These are phyloP conservation scores for Incumbomyces delicatus DNA, from an alignment of 2,329 filamentous ascomycete genomes.

Conservation along the genomic window DNA sequence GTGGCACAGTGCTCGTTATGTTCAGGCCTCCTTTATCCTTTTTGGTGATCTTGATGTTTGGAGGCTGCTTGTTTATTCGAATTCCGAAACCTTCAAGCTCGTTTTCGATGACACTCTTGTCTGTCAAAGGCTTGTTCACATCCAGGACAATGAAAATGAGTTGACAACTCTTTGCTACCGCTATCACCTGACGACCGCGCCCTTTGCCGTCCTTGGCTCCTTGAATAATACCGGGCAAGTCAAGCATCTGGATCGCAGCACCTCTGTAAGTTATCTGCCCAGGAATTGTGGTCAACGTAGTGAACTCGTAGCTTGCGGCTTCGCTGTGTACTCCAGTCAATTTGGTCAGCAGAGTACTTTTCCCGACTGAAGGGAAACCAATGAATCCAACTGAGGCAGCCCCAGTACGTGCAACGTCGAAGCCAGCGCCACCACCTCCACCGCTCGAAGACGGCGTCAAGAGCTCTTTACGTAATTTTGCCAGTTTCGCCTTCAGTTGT, in stretches of 20 bases:
- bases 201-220: conserved; percentile 97
- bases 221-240: conserved; percentile 96
- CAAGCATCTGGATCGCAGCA: conserved; percentile 94
- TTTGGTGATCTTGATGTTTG: conserved; percentile 99
- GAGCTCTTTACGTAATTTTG: conserved; percentile 93
- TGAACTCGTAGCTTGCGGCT: conserved; percentile 96
- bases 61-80: conserved; percentile 90
- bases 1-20: conserved; percentile 86
- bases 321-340: conserved; percentile 96
- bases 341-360: conserved; percentile 92
- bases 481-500: conserved; percentile 94
- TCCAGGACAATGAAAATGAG: conserved; percentile 97
- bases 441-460: conserved; percentile 71
- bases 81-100: conserved; percentile 97
- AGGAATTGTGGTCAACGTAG: conserved; percentile 91
- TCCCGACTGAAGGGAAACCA: conserved; percentile 94
- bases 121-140: conserved; percentile 94
- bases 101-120: conserved; percentile 89
- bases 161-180: conserved; percentile 96
- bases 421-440: conserved; percentile 77
- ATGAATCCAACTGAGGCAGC: conserved; percentile 97
- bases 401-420: conserved; percentile 95
- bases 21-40: conserved; percentile 97
- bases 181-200: conserved; percentile 95
- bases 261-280: conserved; percentile 95